These are phyloP conservation scores for Trametes pubescens DNA, from an alignment of 1,284 basidiomycete species.

Conservation along the genomic window DNA sequence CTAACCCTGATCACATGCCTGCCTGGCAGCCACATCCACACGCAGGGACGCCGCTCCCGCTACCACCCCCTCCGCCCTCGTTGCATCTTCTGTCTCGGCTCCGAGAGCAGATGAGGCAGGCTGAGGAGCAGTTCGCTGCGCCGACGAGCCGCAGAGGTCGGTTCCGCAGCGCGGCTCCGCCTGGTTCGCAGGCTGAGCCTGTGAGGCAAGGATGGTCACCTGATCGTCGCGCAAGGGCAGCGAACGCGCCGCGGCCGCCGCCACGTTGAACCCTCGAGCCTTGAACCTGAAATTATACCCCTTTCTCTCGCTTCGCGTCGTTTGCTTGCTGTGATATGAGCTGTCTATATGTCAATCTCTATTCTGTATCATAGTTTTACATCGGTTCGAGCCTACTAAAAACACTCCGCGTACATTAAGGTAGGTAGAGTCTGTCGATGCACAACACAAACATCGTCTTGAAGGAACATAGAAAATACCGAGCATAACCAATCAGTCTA, in stretches of 20 bases:
- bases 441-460: neutral
- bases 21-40: neutral
- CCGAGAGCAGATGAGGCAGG: slow-evolving; percentile 4
- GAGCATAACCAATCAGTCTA: neutral
- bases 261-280: no score
- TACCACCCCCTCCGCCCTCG: slow-evolving; percentile 9
- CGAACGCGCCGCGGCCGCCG: neutral
- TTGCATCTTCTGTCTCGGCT: slow-evolving; percentile 15
- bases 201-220: neutral
- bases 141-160: neutral
- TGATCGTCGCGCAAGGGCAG: neutral
- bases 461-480: neutral
- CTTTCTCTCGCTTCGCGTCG: neutral
- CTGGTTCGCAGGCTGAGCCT: neutral
- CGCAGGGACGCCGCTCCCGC: neutral
- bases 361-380: slow-evolving; percentile 2
- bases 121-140: slow-evolving; percentile 8
- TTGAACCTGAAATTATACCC: no score
- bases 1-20: neutral
- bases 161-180: neutral
- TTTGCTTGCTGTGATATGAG: neutral
- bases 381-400: neutral
- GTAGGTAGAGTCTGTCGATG: neutral
- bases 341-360: slow-evolving; percentile 5
- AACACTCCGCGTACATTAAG: neutral